phyloP scores from a whole-genome alignment of 768 basidiomycete species.

The Auriculariales sp. region DNA sequence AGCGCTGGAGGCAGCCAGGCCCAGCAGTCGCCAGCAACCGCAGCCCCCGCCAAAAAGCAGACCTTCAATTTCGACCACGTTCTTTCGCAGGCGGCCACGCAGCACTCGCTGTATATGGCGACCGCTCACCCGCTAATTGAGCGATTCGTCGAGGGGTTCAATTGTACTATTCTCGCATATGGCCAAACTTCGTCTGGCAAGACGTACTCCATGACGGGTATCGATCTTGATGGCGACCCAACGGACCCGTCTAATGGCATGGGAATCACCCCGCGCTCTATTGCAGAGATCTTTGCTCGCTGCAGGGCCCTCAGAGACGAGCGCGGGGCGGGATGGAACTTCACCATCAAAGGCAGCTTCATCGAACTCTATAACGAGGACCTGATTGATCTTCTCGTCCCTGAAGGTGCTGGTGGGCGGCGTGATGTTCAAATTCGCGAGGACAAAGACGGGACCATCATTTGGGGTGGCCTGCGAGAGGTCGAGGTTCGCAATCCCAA shows the following conservation, averaged over 20 bases:
- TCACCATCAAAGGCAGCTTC: conserved; percentile 75
- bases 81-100: conserved; percentile 69
- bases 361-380: conserved; percentile 99
- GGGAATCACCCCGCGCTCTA: conserved; percentile 92
- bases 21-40: conserved; percentile 25
- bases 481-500: conserved; percentile 66
- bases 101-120: conserved; percentile 71
- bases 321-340: conserved; percentile 63
- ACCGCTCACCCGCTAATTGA: conserved; percentile 77
- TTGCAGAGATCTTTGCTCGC: conserved; percentile 72
- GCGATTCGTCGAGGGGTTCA: conserved; percentile 86
- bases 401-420: conserved; percentile 40
- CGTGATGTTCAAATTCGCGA: conserved; percentile 92
- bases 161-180: conserved; percentile 96
- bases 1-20: conserved; percentile 35
- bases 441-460: conserved; percentile 91
- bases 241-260: conserved; percentile 70
- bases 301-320: conserved; percentile 67
- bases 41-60: conserved; percentile 57
- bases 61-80: conserved; percentile 90
- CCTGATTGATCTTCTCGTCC: conserved; percentile 82
- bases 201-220: conserved; percentile 94
- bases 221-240: conserved; percentile 79
- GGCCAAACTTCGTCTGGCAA: conserved; percentile 96
- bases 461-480: conserved; percentile 93